These are phyloP conservation scores for Aspergillus nanangensis DNA, from an alignment of 495 filamentous ascomycete species.

Conservation along the genomic window DNA sequence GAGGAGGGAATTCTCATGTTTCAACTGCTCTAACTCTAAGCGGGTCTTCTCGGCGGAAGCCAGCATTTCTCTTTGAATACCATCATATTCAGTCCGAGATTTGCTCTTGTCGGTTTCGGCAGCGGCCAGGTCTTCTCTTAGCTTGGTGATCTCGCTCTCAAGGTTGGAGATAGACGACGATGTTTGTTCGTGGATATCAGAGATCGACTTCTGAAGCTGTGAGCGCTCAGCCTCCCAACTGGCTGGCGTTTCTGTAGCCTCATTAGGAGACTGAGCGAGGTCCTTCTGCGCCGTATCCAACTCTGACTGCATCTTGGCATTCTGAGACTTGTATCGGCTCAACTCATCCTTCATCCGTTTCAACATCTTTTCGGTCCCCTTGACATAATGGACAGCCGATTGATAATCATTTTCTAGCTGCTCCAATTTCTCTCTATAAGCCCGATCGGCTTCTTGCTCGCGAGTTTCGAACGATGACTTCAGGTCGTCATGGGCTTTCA, in stretches of 20 bases:
- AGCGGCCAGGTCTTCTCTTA: slow-evolving; percentile 62
- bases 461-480: slow-evolving; percentile 70
- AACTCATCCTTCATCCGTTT: slow-evolving; percentile 98
- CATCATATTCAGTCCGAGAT: slow-evolving; percentile 50
- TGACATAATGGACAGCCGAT: slow-evolving; percentile 99
- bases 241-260: slow-evolving; percentile 34
- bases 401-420: slow-evolving; percentile 96
- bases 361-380: slow-evolving; percentile 98
- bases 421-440: slow-evolving; percentile 85
- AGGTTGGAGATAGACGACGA: slow-evolving; percentile 59
- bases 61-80: slow-evolving; percentile 54
- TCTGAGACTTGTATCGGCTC: slow-evolving; percentile 79
- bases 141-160: slow-evolving; percentile 62
- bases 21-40: slow-evolving; percentile 72
- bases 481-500: slow-evolving; percentile 78
- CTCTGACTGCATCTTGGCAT: slow-evolving; percentile 75
- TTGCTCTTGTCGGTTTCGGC: slow-evolving; percentile 65
- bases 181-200: slow-evolving; percentile 61
- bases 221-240: slow-evolving; percentile 78
- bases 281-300: slow-evolving; percentile 52
- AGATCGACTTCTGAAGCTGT: slow-evolving; percentile 60
- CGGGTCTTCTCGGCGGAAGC: slow-evolving; percentile 51
- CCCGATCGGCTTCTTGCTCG: slow-evolving; percentile 75
- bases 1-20: slow-evolving; percentile 71
- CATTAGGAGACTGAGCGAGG: slow-evolving; percentile 30